Evolutionary conservation across 2,329 filamentous ascomycete species (phyloP).

Genomic region (Fusarium phyllophilum): DNA sequence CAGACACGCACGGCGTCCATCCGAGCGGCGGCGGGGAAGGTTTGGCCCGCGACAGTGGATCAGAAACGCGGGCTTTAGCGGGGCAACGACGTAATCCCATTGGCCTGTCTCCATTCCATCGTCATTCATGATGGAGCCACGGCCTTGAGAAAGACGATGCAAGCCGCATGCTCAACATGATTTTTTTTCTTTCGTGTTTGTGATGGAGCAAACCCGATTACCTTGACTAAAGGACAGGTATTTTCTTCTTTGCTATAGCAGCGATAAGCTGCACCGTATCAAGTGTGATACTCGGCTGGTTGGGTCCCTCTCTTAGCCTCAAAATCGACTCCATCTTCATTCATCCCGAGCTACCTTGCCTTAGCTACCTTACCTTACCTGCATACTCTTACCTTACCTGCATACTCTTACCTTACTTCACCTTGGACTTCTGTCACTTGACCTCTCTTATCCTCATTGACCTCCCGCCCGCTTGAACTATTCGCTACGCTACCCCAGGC

Average conservation of each 20-base stretch:
- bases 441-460: constrained; percentile 18
- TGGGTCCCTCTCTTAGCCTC: not conserved
- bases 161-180: constrained; percentile 36
- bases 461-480: constrained; percentile 1
- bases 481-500: not conserved
- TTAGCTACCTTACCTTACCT: not conserved
- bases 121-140: constrained; percentile 45
- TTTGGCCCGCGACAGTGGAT: constrained; percentile 42
- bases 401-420: constrained; percentile 21
- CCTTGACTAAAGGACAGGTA: not conserved
- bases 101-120: constrained; percentile 40
- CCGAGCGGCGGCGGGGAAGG: constrained; percentile 34
- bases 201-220: constrained; percentile 11
- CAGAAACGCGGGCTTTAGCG: constrained; percentile 33
- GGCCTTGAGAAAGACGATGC: constrained; percentile 41
- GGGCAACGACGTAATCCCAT: constrained; percentile 30
- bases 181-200: constrained; percentile 19
- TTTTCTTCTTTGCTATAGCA: not conserved
- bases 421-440: constrained; percentile 19
- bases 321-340: constrained; percentile 3
- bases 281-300: constrained; percentile 14
- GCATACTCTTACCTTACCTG: constrained; percentile 16
- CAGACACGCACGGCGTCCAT: constrained; percentile 27
- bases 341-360: constrained; percentile 12
- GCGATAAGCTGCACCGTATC: constrained; percentile 1